phyloP scores from a whole-genome alignment of 2,329 filamentous ascomycete genomes.

The Harringtonia lauricola region DNA sequence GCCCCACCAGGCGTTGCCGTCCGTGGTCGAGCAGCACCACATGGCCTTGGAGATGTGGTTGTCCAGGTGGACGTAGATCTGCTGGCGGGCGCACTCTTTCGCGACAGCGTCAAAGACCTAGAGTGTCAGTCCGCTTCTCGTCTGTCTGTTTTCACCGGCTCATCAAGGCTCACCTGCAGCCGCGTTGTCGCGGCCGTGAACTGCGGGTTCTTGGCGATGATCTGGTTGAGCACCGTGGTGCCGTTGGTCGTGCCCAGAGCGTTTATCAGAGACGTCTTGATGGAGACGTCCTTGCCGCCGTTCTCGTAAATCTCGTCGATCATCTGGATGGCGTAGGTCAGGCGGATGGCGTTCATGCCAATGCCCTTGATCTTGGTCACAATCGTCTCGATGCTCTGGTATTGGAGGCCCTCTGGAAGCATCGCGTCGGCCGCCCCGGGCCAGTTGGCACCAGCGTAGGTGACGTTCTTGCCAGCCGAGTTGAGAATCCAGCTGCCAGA shows the following conservation, averaged over 20 bases:
- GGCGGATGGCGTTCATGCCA: conserved; percentile 51
- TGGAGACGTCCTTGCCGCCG: conserved; percentile 31
- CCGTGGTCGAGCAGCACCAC: conserved; percentile 45
- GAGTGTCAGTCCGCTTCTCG: not conserved
- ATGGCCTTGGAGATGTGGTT: conserved; percentile 48
- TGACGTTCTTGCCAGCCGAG: conserved; percentile 29
- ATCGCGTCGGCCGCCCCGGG: conserved; percentile 50
- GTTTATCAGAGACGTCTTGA: conserved; percentile 19
- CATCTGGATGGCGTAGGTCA: conserved; percentile 55
- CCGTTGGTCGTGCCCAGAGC: conserved; percentile 43
- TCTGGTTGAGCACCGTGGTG: conserved; percentile 34
- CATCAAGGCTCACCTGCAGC: conserved; percentile 26
- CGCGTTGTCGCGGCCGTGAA: conserved; percentile 44
- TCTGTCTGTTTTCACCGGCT: not conserved
- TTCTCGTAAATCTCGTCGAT: conserved; percentile 45
- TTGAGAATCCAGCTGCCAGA: conserved; percentile 31
- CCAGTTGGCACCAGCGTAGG: conserved; percentile 49
- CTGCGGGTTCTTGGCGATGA: conserved; percentile 44
- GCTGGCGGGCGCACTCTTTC: conserved; percentile 40
- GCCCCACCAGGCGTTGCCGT: conserved; percentile 51
- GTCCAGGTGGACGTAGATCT: conserved; percentile 48
- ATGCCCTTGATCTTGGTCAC: conserved; percentile 45
- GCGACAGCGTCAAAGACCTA: conserved; percentile 51
- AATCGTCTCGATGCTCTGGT: conserved; percentile 43
- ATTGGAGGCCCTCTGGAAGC: conserved; percentile 54